A percentile compares a stretch with the other conserved stretches of the same genome.
Evolutionary conservation across 176 grass and related monocot species (phyloP).

Genomic region (Oryza meridionalis): DNA sequence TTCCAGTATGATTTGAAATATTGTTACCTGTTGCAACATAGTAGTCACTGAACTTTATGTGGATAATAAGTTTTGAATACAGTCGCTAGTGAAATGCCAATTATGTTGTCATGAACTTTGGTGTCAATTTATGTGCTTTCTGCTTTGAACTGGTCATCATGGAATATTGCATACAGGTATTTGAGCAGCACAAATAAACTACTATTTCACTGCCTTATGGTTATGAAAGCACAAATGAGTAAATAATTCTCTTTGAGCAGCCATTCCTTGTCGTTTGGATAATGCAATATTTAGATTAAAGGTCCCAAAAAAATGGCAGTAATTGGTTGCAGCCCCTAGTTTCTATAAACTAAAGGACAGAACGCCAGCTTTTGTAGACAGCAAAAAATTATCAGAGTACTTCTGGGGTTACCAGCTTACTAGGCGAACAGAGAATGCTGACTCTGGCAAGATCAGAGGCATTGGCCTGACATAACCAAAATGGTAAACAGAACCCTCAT

Average conservation of each 20-base stretch:
- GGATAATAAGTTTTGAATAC: background rate
- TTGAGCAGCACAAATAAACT: too few species aligned
- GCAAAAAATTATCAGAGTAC: background rate
- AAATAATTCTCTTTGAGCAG: conserved; percentile 1
- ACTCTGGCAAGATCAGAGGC: background rate
- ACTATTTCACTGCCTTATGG: too few species aligned
- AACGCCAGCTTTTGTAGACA: background rate
- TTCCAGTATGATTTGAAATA: background rate
- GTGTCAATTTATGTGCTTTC: background rate
- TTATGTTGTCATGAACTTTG: background rate
- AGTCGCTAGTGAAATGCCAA: background rate
- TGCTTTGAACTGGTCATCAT: background rate
- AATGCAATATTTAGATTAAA: background rate
- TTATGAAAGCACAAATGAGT: background rate
- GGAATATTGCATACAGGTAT: too few species aligned
- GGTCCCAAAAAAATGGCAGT: background rate
- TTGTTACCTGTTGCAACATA: background rate
- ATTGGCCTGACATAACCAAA: background rate
- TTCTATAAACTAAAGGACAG: background rate
- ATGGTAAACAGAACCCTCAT: background rate
- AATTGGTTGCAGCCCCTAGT: conserved; percentile 8
- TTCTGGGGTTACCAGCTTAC: background rate
- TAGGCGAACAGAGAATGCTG: background rate
- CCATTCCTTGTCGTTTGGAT: background rate
- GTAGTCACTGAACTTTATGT: background rate